phyloP scores from a whole-genome alignment of 805 yeast species.

The Starmera quercuum region DNA sequence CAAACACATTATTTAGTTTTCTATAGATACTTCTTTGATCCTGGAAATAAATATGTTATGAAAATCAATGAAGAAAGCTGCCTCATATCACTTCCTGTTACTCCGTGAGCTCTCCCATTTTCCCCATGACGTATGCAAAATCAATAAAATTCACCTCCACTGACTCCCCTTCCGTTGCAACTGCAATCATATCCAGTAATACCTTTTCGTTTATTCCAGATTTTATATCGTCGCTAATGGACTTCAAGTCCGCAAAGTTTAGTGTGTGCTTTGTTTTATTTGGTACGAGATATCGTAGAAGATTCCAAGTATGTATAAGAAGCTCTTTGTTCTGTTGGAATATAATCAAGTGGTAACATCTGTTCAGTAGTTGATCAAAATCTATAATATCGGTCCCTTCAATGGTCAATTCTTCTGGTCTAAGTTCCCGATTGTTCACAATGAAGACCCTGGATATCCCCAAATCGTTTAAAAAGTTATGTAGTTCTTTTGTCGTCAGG shows the following conservation, averaged over 20 bases:
- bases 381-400: constrained; percentile 38
- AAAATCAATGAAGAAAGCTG: not conserved
- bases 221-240: constrained; percentile 23
- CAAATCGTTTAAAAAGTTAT: constrained; percentile 21
- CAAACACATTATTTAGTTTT: constrained; percentile 57
- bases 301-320: constrained; percentile 34
- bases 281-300: constrained; percentile 23
- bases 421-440: constrained; percentile 17
- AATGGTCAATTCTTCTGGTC: constrained; percentile 21
- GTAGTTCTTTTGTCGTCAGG: constrained; percentile 24
- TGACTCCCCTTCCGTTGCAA: constrained; percentile 31
- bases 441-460: constrained; percentile 23
- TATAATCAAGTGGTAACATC: constrained; percentile 32
- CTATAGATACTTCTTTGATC: not conserved
- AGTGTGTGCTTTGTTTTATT: constrained; percentile 18
- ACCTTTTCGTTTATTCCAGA: constrained; percentile 23
- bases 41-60: no score
- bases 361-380: constrained; percentile 34
- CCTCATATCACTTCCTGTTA: not conserved
- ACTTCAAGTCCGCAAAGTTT: constrained; percentile 30
- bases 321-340: constrained; percentile 28
- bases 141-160: constrained; percentile 32
- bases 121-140: constrained; percentile 41
- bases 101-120: constrained; percentile 30
- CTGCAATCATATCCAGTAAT: constrained; percentile 38